Evolutionary conservation across 2,329 filamentous ascomycete genomes (phyloP), one percentile per base, ranked within the genome.

Genomic region (Helicocarpus griseus): DNA sequence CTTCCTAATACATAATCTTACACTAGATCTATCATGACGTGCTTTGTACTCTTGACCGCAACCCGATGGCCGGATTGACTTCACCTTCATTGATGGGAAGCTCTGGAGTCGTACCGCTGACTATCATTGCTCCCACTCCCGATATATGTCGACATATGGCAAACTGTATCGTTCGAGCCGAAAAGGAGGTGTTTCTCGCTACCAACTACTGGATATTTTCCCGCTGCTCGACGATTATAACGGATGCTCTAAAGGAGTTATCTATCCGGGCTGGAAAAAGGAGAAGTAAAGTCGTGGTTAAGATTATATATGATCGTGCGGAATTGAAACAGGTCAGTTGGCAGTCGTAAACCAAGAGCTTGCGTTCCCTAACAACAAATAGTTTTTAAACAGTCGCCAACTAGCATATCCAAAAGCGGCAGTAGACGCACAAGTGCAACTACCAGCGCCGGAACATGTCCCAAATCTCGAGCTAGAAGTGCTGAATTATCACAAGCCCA

Each of bases 141-240:
- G 86, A 90, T 62, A 80, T 89, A 26, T 80, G 80, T 54, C 76
- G 85, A 1, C 86, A 90, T 64, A 85, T 87, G 69, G 81, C 85
- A 1, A 89, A 90, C 58, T 72, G 87, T 19, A 90, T 91, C 31
- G 85, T 78, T 2, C 75, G 82, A 3, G 87, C 87, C 0, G 76
- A 87, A 59, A 77, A 77, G 31, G 87, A 91, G 60, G 80, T 91
- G 0, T 81, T 86, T 51, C 71, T 90, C 8, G 82, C 82, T 0
- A 90, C 87, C 0, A 89, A 87, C 59, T 87, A 81, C 60, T 89
- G 87, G 87, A 78, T 83, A 54, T 75, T 81, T 39, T 85, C 85
- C 0, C 75, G 82, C 7, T 84, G 86, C 0, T 83, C 83, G 39
- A 77, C 73, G 4, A 76, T 87, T 47, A 76, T 90, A 40, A 85